Evolutionary conservation across 768 basidiomycete genomes (phyloP).

Genomic region (Baorangia bicolor): DNA sequence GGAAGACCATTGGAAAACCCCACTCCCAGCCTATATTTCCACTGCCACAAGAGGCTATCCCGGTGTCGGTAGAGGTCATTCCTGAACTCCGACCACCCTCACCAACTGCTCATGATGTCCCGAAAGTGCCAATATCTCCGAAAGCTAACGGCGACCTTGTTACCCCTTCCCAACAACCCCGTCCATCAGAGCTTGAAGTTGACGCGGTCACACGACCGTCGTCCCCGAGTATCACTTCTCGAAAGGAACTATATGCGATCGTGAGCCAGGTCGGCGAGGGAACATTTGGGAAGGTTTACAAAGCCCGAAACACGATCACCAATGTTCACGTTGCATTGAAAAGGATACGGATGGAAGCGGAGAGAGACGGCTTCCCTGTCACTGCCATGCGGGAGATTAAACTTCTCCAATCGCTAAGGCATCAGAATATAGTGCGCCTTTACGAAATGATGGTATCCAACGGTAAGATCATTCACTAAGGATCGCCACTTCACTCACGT

Average conservation of each 20-base stretch:
- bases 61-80: conserved; percentile 5
- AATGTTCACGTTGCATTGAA: conserved; percentile 85
- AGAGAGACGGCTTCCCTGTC: conserved; percentile 97
- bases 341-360: conserved; percentile 96
- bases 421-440: conserved; percentile 85
- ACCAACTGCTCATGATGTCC: conserved; percentile 17
- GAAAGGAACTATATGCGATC: conserved; percentile 74
- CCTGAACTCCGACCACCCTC: conserved; percentile 19
- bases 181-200: conserved; percentile 22
- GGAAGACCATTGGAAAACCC: conserved; percentile 1
- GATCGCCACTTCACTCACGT: conserved; percentile 3
- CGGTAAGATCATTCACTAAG: conserved; percentile 47
- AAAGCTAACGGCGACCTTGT: conserved; percentile 25
- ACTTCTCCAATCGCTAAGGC: conserved; percentile 85
- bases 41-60: conserved; percentile 8
- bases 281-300: conserved; percentile 98
- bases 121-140: conserved; percentile 23
- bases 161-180: conserved; percentile 19
- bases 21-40: not conserved
- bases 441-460: conserved; percentile 99
- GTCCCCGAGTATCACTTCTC: conserved; percentile 29
- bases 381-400: conserved; percentile 99
- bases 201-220: conserved; percentile 28
- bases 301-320: conserved; percentile 82
- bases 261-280: conserved; percentile 96